phyloP scores from a whole-genome alignment of 2,329 filamentous ascomycete species.

The Penicillium crustosum region DNA sequence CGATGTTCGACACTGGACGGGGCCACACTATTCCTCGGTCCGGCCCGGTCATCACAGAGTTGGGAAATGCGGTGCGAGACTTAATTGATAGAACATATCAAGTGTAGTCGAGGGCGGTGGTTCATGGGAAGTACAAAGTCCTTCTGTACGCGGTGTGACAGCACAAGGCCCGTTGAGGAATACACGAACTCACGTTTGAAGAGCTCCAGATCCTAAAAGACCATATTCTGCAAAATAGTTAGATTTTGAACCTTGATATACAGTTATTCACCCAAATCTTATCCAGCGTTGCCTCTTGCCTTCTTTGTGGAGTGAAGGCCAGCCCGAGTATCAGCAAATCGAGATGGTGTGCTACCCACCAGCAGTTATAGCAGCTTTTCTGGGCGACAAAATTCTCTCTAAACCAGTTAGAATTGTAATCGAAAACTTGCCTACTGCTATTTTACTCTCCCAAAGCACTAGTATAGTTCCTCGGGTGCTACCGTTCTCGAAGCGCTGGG shows the following conservation, averaged over 20 bases:
- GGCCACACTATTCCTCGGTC: slow-evolving; percentile 61
- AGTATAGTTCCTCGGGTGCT: not conserved
- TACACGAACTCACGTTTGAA: not conserved
- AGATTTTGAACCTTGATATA: not conserved
- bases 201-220: not conserved
- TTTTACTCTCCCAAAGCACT: not conserved
- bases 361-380: not conserved
- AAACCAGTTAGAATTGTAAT: not conserved
- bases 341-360: not conserved
- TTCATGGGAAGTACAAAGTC: slow-evolving; percentile 1
- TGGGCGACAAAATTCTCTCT: not conserved
- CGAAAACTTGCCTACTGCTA: not conserved
- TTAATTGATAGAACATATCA: slow-evolving; percentile 11
- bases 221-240: not conserved
- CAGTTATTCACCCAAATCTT: not conserved
- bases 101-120: not conserved
- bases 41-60: slow-evolving; percentile 20
- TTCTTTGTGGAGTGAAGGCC: not conserved
- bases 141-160: not conserved
- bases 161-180: not conserved
- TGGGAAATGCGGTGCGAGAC: slow-evolving; percentile 20
- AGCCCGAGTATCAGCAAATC: not conserved
- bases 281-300: not conserved
- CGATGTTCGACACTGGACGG: slow-evolving; percentile 65
- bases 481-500: not conserved